Percentiles rank a stretch among this genome's conserved stretches.
phyloP scores from a whole-genome alignment of 2,329 filamentous ascomycete genomes.

The Aspergillus felis region DNA sequence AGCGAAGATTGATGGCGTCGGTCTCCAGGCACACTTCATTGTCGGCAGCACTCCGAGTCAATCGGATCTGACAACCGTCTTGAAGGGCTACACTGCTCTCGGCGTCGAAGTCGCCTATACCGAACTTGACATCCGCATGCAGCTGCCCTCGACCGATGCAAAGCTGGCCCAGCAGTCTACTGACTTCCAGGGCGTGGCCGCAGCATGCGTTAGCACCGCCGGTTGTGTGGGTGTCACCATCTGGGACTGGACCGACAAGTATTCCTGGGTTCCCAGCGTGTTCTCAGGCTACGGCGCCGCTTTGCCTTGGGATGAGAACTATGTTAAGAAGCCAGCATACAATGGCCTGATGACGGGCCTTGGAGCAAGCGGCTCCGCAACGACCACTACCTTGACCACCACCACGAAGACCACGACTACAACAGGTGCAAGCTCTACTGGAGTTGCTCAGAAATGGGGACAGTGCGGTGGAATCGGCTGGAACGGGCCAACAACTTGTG shows the following conservation, averaged over 20 bases:
- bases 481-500: conserved; percentile 25
- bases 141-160: conserved; percentile 23
- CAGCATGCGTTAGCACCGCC: conserved; percentile 27
- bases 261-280: conserved; percentile 43
- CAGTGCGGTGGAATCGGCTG: conserved; percentile 28
- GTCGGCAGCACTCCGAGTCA: conserved; percentile 41
- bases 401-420: conserved; percentile 4
- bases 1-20: conserved; percentile 47
- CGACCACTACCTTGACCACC: conserved; percentile 10
- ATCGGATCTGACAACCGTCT: conserved; percentile 35
- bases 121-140: conserved; percentile 50
- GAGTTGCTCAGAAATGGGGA: conserved; percentile 18
- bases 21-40: conserved; percentile 40
- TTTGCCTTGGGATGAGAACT: conserved; percentile 45
- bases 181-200: conserved; percentile 29
- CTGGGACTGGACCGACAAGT: conserved; percentile 45
- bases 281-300: conserved; percentile 43
- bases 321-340: conserved; percentile 47
- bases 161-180: conserved; percentile 28
- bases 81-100: conserved; percentile 37
- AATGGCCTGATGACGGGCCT: conserved; percentile 28
- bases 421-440: conserved; percentile 1
- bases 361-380: conserved; percentile 12
- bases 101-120: conserved; percentile 42
- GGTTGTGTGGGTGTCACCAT: conserved; percentile 35